A percentile compares a stretch with the other conserved stretches of the same genome.
Evolutionary conservation across 208 protist genomes (phyloP).

Genomic region (Trypanosomatidae sp.): DNA sequence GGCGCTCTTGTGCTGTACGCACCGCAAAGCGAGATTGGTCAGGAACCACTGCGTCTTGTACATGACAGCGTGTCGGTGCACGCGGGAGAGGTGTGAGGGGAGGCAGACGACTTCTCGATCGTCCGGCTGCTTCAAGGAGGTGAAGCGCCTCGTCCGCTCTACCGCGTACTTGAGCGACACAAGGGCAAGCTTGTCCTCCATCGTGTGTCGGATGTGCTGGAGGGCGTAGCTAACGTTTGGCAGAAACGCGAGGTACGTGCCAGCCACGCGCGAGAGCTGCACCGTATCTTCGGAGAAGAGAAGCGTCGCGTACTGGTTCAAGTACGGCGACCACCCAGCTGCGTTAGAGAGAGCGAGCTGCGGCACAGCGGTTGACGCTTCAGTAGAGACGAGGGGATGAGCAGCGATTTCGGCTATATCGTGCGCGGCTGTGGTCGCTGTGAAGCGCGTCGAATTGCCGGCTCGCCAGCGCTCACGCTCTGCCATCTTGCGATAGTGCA

Average conservation of each 20-base stretch:
- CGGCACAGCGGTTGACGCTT: not conserved
- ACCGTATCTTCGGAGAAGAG: conserved; percentile 19
- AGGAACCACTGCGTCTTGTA: conserved; percentile 40
- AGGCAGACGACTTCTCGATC: conserved; percentile 36
- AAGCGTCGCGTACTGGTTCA: conserved; percentile 19
- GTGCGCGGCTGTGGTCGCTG: not conserved
- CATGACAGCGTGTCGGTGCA: conserved; percentile 18
- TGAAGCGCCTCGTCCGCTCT: conserved; percentile 20
- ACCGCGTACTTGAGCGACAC: conserved; percentile 31
- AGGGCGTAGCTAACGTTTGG: conserved; percentile 18
- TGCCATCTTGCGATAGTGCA: conserved; percentile 13
- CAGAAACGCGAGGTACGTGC: conserved; percentile 17
- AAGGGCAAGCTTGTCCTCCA: conserved; percentile 10
- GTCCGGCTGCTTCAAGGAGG: conserved; percentile 10
- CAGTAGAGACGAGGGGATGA: not conserved
- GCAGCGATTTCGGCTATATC: not conserved
- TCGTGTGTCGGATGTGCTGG: conserved; percentile 7
- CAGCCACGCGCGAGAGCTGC: conserved; percentile 13
- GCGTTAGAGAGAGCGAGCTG: conserved; percentile 5
- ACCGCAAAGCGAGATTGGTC: conserved; percentile 19
- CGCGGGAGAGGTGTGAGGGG: conserved; percentile 21
- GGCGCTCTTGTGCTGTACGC: conserved; percentile 12
- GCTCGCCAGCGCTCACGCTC: not conserved
- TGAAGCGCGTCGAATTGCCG: too few species aligned
- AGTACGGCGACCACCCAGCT: conserved; percentile 17